Conservation (phyloP, 2,329 filamentous ascomycete genomes). For the Knoxdaviesia proteae region DNA sequence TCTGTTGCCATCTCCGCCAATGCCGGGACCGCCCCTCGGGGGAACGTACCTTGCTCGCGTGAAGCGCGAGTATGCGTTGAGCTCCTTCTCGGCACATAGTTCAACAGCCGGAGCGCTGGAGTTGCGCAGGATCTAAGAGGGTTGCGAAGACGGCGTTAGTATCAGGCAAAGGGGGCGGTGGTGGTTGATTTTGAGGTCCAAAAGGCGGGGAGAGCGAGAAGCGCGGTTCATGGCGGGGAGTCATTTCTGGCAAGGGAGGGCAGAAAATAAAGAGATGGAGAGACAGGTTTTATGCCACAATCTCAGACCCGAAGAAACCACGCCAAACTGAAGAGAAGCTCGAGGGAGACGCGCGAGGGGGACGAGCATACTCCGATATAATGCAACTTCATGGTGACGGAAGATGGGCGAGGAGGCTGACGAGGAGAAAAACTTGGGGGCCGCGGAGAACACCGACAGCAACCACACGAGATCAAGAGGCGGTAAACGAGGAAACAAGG, state of each 20-base stretch:
- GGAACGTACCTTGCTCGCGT: constrained; percentile 43
- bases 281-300: neutral
- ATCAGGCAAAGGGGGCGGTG: constrained; percentile 1
- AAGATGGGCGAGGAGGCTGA: neutral
- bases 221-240: no score
- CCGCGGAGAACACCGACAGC: no score
- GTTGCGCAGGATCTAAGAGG: constrained; percentile 56
- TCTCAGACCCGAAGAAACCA: neutral
- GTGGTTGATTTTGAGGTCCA: neutral
- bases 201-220: no score
- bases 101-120: constrained; percentile 56
- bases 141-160: constrained; percentile 1
- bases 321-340: constrained; percentile 7
- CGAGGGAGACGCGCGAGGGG: constrained; percentile 8
- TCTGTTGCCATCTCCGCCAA: neutral
- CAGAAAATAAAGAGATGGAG: neutral
- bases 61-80: constrained; percentile 63
- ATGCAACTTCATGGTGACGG: constrained; percentile 57
- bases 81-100: constrained; percentile 55
- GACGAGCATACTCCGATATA: constrained; percentile 56
- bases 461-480: no score
- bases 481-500: no score
- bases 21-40: neutral
- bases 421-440: neutral
- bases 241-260: no score